Base-by-base conservation (phyloP, 371 early-diverging fungal species). In the Mortierella sp. region DNA sequence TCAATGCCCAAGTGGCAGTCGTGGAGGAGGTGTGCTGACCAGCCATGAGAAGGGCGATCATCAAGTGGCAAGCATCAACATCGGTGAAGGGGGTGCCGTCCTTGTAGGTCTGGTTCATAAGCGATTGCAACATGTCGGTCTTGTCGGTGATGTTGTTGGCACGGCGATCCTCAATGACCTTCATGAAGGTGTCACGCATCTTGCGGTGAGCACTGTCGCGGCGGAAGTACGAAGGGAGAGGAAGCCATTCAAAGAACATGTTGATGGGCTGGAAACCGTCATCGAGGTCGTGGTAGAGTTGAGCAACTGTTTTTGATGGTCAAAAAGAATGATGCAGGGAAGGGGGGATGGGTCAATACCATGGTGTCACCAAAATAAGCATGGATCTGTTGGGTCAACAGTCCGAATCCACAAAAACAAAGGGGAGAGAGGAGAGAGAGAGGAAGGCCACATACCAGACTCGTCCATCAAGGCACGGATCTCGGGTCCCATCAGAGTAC, bases 11-110 rank as follows among this genome's bases (percentile, higher is more conserved):
- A 37, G 96, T 89, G 16, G 90, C 85, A 21, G 98, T 96, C 24
- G 98, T 95, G 14, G 97, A 94, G 22, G 88, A 88, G 5, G 98
- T 97, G 82, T 98, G 98, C 81, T 97, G 97, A 19, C 98, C 98
- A 46, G 95, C 98, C 88, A 98, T 94, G 34, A 97, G 84, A 46
- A 94, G 79, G 22, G 98, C 98, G 84, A 97, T 98, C 92, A 96
- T 90, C 87, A 98, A 90, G 85, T 95, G 92, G 21, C 95, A 93
- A 63, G 94, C 87, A 62, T 95, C 94, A 41, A 86, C 79, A 63
- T 97, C 96, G 27, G 90, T 84, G 47, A 93, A 67, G 47, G 81
- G 81, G 41, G 84, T 81, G 40, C 98, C 98, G 69, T 92, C 89
- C 83, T 94, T 95, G 86, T 97, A 98, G 21, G 83, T 86, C 31